Percentiles rank a stretch among this genome's conserved stretches.
Conservation (phyloP, 2,329 filamentous ascomycete species). For the Apiospora phragmitis region DNA sequence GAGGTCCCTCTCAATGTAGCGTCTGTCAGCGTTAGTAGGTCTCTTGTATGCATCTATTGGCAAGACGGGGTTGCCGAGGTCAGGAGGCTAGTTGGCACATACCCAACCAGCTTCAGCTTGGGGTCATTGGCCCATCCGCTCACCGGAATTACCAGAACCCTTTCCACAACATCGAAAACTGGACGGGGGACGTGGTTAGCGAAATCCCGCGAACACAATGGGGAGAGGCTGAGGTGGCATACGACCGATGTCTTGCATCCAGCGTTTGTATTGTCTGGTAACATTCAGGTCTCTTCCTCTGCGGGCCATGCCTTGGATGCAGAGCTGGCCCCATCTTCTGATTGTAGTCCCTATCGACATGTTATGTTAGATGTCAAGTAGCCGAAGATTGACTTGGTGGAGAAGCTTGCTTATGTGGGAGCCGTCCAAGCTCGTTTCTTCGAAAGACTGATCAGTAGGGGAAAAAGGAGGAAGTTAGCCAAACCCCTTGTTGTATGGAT, state of each 20-base stretch:
- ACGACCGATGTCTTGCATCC: constrained; percentile 4
- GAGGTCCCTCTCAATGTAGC: constrained; percentile 18
- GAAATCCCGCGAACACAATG: too few relatives aligned
- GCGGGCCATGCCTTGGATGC: neutral
- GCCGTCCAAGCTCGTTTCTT: neutral
- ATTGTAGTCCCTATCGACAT: neutral
- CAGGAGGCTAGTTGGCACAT: too few relatives aligned
- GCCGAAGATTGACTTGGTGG: neutral
- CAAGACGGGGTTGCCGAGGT: too few relatives aligned
- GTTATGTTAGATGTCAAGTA: neutral
- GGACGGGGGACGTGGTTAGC: neutral
- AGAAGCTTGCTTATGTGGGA: neutral
- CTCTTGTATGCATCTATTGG: neutral
- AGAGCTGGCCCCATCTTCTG: neutral
- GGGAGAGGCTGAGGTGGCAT: neutral
- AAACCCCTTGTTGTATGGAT: too few relatives aligned
- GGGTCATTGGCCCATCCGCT: neutral
- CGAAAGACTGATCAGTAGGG: neutral
- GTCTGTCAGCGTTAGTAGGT: neutral
- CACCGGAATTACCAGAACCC: neutral
- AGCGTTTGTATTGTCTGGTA: neutral
- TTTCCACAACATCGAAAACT: neutral
- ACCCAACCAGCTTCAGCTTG: neutral
- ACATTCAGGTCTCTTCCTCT: neutral
- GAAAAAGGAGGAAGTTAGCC: neutral